Evolutionary conservation across 1,284 basidiomycete species (phyloP).

Genomic region (Irpex sp.): DNA sequence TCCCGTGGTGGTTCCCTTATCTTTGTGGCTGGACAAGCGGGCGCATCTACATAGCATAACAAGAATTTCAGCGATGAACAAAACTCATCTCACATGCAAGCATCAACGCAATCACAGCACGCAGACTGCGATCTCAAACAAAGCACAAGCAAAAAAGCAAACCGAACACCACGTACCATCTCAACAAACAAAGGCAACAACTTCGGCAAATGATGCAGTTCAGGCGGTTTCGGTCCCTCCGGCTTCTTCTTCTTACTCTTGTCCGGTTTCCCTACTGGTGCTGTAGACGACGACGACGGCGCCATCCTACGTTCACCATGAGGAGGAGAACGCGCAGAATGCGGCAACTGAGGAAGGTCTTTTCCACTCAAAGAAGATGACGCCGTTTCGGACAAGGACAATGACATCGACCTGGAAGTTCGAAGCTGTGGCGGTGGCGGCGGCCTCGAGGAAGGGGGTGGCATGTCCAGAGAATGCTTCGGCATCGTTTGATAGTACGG

Average conservation of each 20-base stretch:
- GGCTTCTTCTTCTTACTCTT: slow-evolving; percentile 27
- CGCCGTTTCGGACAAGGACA: neutral
- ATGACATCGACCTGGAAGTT: slow-evolving; percentile 6
- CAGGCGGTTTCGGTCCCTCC: slow-evolving; percentile 61
- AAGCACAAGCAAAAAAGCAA: neutral
- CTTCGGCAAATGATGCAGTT: slow-evolving; percentile 69
- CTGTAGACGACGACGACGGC: neutral
- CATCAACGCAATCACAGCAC: neutral
- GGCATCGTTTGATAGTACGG: neutral
- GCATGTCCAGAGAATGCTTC: slow-evolving; percentile 13
- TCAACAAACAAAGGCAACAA: slow-evolving; percentile 85
- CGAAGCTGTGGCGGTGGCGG: slow-evolving; percentile 5
- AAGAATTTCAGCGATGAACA: neutral
- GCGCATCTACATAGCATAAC: slow-evolving; percentile 28
- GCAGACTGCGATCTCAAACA: no score
- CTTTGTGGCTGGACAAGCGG: slow-evolving; percentile 24
- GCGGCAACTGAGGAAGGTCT: slow-evolving; percentile 8
- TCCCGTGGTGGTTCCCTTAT: slow-evolving; percentile 1
- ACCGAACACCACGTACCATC: slow-evolving; percentile 52
- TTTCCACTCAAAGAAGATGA: neutral
- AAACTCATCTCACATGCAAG: neutral
- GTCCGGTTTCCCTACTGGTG: slow-evolving; percentile 2
- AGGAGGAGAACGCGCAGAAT: neutral
- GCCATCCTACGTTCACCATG: neutral
- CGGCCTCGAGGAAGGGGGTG: slow-evolving; percentile 2